A percentile compares a stretch with the other conserved stretches of the same genome.
These are phyloP conservation scores for Boletus patriciae DNA, from an alignment of 768 basidiomycete genomes.

Conservation along the genomic window DNA sequence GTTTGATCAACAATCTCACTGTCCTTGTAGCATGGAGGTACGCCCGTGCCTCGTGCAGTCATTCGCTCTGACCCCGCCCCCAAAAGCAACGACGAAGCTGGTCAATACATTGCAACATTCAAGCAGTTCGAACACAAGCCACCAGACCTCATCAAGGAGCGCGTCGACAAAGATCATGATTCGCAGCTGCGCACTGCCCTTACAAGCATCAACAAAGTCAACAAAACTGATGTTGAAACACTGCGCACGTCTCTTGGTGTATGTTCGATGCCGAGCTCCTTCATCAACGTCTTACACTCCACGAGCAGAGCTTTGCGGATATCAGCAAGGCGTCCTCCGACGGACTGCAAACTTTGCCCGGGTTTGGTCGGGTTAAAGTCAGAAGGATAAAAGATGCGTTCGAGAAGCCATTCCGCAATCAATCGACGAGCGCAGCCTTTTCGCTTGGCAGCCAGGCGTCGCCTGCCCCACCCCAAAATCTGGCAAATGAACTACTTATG, in stretches of 20 bases:
- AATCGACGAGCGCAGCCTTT: constrained; percentile 50
- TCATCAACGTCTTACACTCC: constrained; percentile 3
- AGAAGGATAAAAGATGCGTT: constrained; percentile 89
- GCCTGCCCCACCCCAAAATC: not conserved
- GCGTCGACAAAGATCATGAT: constrained; percentile 84
- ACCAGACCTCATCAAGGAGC: constrained; percentile 92
- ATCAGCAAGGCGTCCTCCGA: constrained; percentile 74
- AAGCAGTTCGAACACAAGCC: constrained; percentile 94
- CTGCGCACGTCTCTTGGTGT: constrained; percentile 91
- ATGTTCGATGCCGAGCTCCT: constrained; percentile 30
- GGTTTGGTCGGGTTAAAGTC: constrained; percentile 93
- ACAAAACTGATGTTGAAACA: constrained; percentile 97
- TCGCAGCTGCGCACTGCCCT: constrained; percentile 79
- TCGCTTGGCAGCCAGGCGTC: constrained; percentile 30
- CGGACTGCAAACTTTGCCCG: constrained; percentile 80
- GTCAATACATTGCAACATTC: constrained; percentile 84
- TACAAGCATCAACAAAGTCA: constrained; percentile 89
- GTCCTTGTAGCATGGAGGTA: constrained; percentile 92
- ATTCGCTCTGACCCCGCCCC: not conserved
- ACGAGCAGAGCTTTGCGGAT: constrained; percentile 74
- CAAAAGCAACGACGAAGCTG: constrained; percentile 83
- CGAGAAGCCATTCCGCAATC: constrained; percentile 80
- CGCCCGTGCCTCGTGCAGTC: constrained; percentile 23
- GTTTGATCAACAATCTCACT: constrained; percentile 91
- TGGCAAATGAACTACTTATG: not conserved